phyloP scores from a whole-genome alignment of 345 rosid genomes.

The Orychophragmus violaceus region DNA sequence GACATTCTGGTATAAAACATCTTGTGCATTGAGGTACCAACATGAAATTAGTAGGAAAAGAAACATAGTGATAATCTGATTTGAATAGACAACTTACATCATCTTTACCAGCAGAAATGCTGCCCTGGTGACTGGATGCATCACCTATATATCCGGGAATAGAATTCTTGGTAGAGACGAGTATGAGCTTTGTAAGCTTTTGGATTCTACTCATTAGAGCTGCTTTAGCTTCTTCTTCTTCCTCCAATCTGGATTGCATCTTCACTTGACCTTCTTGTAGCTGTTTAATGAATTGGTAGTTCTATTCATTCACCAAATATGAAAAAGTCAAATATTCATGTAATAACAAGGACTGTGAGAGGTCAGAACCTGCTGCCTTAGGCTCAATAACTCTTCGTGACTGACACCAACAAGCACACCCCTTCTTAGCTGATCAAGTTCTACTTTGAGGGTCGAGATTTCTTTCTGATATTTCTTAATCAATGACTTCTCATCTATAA shows the following conservation, averaged over 20 bases:
- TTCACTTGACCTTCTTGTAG: slow-evolving; percentile 99
- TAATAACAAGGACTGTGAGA: background rate
- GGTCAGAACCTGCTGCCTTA: slow-evolving; percentile 73
- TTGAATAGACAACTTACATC: slow-evolving; percentile 49
- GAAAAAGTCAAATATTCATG: background rate
- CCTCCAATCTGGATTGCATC: slow-evolving; percentile 99
- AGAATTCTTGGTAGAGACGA: slow-evolving; percentile 87
- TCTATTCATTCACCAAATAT: slow-evolving; percentile 3
- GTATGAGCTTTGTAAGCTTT: slow-evolving; percentile 95
- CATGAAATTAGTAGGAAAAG: background rate
- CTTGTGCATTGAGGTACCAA: background rate
- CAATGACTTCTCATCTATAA: slow-evolving; percentile 94
- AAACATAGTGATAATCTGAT: slow-evolving; percentile 28
- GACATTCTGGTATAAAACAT: background rate
- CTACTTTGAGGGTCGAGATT: slow-evolving; percentile 82
- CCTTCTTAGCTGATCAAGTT: slow-evolving; percentile 81
- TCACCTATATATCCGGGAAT: slow-evolving; percentile 66
- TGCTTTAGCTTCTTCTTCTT: slow-evolving; percentile 99
- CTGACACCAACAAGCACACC: slow-evolving; percentile 86
- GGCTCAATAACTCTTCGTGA: slow-evolving; percentile 90
- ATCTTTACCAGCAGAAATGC: slow-evolving; percentile 63
- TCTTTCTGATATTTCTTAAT: slow-evolving; percentile 98
- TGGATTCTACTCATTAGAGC: slow-evolving; percentile 99
- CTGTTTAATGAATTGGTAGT: slow-evolving; percentile 35
- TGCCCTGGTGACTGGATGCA: slow-evolving; percentile 59